A percentile compares a stretch with the other conserved stretches of the same genome.
Conservation (phyloP, 148 eudicot genomes). For the Agrostemma githago region DNA sequence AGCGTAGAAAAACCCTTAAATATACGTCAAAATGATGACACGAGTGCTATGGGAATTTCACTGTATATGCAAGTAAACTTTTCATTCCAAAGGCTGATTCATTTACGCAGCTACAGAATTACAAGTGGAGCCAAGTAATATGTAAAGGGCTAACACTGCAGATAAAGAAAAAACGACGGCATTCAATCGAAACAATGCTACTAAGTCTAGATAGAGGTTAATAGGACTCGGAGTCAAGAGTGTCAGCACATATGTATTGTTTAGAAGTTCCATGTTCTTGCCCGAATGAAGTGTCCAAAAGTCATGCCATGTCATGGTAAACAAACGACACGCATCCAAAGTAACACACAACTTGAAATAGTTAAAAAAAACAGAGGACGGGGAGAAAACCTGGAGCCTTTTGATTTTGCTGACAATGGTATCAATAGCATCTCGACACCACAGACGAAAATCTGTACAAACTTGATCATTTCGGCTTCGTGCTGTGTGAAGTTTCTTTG, state of each 20-base stretch:
- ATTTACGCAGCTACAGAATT: background rate
- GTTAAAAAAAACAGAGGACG: background rate
- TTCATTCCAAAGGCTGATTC: background rate
- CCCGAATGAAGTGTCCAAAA: too few relatives aligned
- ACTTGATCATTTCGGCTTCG: slow-evolving; percentile 99
- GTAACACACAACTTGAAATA: background rate
- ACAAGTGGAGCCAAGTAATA: background rate
- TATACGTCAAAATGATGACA: too few relatives aligned
- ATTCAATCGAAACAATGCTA: background rate
- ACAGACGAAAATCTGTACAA: slow-evolving; percentile 84
- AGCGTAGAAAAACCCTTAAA: too few relatives aligned
- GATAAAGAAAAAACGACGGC: background rate
- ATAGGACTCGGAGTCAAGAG: too few relatives aligned
- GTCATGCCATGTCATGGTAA: too few relatives aligned
- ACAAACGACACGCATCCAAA: too few relatives aligned
- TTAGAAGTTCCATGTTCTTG: too few relatives aligned
- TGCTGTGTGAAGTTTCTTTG: slow-evolving; percentile 99
- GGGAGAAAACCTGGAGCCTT: slow-evolving; percentile 60
- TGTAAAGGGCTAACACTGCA: background rate
- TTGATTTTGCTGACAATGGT: slow-evolving; percentile 43
- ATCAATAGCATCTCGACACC: slow-evolving; percentile 96
- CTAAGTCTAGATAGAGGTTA: too few relatives aligned
- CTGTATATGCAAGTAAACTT: background rate
- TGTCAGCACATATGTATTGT: too few relatives aligned
- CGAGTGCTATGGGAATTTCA: too few relatives aligned